phyloP scores from a whole-genome alignment of 1,139 yeast species.

The Lodderomyces metapsilosis region DNA sequence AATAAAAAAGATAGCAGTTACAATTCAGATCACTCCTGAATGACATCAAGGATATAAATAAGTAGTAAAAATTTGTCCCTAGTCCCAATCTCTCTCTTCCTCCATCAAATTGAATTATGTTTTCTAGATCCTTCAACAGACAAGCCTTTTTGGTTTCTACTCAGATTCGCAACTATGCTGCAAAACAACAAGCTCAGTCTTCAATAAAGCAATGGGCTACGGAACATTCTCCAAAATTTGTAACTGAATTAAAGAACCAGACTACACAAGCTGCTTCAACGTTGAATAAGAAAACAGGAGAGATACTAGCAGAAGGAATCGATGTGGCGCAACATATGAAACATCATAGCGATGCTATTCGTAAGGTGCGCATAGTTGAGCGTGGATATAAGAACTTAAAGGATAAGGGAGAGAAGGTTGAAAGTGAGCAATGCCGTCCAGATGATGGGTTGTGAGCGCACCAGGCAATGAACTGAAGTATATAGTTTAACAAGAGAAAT shows the following conservation, averaged over 20 bases:
- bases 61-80: no score
- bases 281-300: slow-evolving; percentile 27
- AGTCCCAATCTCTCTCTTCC: no score
- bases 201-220: slow-evolving; percentile 1
- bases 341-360: slow-evolving; percentile 9
- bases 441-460: slow-evolving; percentile 35
- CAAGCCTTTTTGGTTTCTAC: neutral
- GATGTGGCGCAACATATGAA: slow-evolving; percentile 22
- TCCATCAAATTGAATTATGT: neutral
- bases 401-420: slow-evolving; percentile 44
- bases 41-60: no score
- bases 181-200: neutral
- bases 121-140: neutral
- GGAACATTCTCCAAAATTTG: neutral
- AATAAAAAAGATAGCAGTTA: neutral
- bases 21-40: no score
- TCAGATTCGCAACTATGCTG: neutral
- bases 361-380: slow-evolving; percentile 19
- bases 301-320: slow-evolving; percentile 28
- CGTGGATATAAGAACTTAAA: slow-evolving; percentile 39
- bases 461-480: neutral
- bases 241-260: neutral
- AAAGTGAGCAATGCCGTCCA: slow-evolving; percentile 46
- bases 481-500: neutral
- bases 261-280: slow-evolving; percentile 6